Percentiles rank a stretch among this genome's conserved stretches.
phyloP scores from a whole-genome alignment of 2,329 filamentous ascomycete genomes.

The Cercospora sp. region DNA sequence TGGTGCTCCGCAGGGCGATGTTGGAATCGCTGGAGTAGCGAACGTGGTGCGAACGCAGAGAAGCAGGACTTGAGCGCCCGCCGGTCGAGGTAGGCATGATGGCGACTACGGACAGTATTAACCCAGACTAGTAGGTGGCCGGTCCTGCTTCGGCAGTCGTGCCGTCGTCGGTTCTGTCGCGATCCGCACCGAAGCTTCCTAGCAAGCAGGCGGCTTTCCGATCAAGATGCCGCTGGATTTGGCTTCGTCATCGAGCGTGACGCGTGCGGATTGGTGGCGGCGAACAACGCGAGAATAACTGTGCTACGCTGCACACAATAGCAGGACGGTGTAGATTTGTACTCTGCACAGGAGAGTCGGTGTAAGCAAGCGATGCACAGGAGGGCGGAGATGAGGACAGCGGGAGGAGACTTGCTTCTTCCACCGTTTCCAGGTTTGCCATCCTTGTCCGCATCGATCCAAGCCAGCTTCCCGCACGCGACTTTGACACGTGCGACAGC shows the following conservation, averaged over 20 bases:
- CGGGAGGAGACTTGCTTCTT: constrained; percentile 1
- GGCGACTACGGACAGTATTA: constrained; percentile 2
- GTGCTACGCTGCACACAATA: background rate
- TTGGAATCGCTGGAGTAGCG: constrained; percentile 28
- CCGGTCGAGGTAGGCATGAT: constrained; percentile 8
- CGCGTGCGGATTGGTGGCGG: constrained; percentile 4
- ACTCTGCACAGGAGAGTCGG: background rate
- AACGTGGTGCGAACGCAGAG: constrained; percentile 19
- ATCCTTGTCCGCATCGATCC: constrained; percentile 1
- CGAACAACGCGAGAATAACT: background rate
- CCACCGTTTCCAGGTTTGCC: constrained; percentile 6
- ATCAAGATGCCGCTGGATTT: constrained; percentile 8
- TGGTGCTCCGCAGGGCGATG: constrained; percentile 26
- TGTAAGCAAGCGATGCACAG: background rate
- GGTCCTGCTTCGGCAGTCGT: constrained; percentile 8
- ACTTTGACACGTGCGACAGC: constrained; percentile 1
- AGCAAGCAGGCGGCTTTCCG: constrained; percentile 1
- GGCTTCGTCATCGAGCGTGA: constrained; percentile 9
- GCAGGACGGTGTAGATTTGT: background rate
- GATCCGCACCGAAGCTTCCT: background rate
- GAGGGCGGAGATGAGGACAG: background rate
- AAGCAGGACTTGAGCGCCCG: constrained; percentile 10
- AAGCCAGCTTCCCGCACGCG: constrained; percentile 1
- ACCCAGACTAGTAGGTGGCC: constrained; percentile 4
- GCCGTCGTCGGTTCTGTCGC: constrained; percentile 2